Evolutionary conservation across 192 early-diverging fungal species (phyloP).

Genomic region (Podila horticola): DNA sequence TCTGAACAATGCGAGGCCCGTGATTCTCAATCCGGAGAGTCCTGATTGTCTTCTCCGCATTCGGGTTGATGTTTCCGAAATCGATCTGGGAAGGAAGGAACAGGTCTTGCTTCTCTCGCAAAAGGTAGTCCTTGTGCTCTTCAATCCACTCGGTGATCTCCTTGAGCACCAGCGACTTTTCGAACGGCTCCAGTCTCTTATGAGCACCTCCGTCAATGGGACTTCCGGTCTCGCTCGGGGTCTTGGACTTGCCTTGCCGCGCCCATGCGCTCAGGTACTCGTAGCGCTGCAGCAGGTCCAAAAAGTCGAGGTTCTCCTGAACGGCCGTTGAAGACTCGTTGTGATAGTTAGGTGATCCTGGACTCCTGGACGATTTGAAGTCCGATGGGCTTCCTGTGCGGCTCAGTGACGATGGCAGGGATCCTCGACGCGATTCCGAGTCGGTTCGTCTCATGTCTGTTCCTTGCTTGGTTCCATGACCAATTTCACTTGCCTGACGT

Average conservation of each 20-base stretch:
- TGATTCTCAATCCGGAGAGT: constrained; percentile 47
- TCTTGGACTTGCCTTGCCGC: constrained; percentile 40
- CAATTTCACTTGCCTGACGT: constrained; percentile 26
- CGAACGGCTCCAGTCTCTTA: constrained; percentile 41
- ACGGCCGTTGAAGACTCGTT: constrained; percentile 26
- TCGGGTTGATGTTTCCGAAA: constrained; percentile 44
- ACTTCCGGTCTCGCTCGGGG: constrained; percentile 32
- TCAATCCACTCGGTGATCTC: constrained; percentile 50
- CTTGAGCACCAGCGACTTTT: constrained; percentile 35
- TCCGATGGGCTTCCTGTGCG: constrained; percentile 38
- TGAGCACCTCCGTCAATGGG: constrained; percentile 34
- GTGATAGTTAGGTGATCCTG: constrained; percentile 22
- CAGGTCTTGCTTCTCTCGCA: constrained; percentile 31
- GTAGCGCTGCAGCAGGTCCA: constrained; percentile 44
- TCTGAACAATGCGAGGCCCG: constrained; percentile 27
- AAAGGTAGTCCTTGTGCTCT: constrained; percentile 34
- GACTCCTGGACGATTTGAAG: constrained; percentile 29
- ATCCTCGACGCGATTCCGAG: constrained; percentile 41
- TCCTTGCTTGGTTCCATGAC: neutral
- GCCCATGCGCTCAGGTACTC: constrained; percentile 38
- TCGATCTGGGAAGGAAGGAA: constrained; percentile 36
- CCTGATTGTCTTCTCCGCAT: constrained; percentile 18
- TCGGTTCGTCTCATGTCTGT: constrained; percentile 20
- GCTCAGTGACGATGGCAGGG: constrained; percentile 17
- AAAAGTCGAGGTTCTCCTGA: constrained; percentile 40